phyloP scores from a whole-genome alignment of 2,329 filamentous ascomycete species.

The Curvularia eragrostidis region DNA sequence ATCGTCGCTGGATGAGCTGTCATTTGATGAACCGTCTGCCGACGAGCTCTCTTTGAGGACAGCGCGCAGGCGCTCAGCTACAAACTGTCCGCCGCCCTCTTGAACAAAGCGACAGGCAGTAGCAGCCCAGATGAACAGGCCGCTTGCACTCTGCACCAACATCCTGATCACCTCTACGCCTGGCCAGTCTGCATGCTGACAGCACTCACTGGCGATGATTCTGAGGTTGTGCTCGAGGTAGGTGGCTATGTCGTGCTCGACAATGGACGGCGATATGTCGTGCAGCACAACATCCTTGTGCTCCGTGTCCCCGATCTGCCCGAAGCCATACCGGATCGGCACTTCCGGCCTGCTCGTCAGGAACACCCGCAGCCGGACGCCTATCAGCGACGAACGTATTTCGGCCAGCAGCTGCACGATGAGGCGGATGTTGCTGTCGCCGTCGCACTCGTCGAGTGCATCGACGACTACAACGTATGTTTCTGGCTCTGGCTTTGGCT shows the following conservation, averaged over 20 bases:
- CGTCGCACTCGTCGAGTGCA: slow-evolving; percentile 45
- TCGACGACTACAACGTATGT: slow-evolving; percentile 26
- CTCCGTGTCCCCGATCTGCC: slow-evolving; percentile 12
- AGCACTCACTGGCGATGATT: neutral
- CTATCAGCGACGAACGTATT: slow-evolving; percentile 1
- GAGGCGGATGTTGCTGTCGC: slow-evolving; percentile 19
- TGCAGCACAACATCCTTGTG: slow-evolving; percentile 22
- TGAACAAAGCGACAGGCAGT: slow-evolving; percentile 34
- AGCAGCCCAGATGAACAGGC: slow-evolving; percentile 44
- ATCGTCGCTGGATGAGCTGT: neutral
- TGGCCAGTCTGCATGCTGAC: slow-evolving; percentile 22
- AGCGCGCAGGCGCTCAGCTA: slow-evolving; percentile 5
- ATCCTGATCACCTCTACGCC: slow-evolving; percentile 24
- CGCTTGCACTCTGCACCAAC: slow-evolving; percentile 25
- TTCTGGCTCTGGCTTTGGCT: neutral
- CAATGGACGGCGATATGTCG: neutral
- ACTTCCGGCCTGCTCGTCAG: slow-evolving; percentile 29
- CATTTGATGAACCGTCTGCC: neutral
- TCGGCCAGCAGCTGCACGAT: slow-evolving; percentile 25
- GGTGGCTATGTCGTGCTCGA: slow-evolving; percentile 23
- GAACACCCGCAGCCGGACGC: slow-evolving; percentile 20
- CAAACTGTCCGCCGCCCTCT: slow-evolving; percentile 4
- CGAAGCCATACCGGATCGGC: slow-evolving; percentile 21
- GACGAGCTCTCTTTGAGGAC: slow-evolving; percentile 4
- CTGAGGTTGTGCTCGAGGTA: slow-evolving; percentile 21